These are phyloP conservation scores for Ascochyta lentis DNA, from an alignment of 2,329 filamentous ascomycete genomes.

Conservation along the genomic window DNA sequence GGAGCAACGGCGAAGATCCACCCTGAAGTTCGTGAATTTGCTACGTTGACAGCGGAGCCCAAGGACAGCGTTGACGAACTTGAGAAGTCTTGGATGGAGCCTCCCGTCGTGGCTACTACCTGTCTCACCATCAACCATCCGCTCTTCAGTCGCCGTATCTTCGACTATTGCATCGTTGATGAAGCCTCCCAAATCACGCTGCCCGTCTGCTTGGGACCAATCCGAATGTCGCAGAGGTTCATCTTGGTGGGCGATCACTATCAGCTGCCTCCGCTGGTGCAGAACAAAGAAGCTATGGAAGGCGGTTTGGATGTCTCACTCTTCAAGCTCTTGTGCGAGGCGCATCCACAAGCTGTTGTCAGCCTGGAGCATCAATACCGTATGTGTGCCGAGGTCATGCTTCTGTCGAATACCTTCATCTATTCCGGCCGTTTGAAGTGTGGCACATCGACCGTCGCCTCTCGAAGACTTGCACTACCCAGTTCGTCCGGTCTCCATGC, in stretches of 20 bases:
- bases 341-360: conserved; percentile 84
- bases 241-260: conserved; percentile 97
- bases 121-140: conserved; percentile 91
- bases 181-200: conserved; percentile 97
- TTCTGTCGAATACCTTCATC: conserved; percentile 88
- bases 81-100: conserved; percentile 80
- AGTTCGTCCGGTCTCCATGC: conserved; percentile 44
- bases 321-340: conserved; percentile 91
- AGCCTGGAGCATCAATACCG: conserved; percentile 96
- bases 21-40: conserved; percentile 85
- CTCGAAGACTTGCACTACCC: conserved; percentile 71
- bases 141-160: conserved; percentile 85
- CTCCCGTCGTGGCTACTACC: conserved; percentile 90
- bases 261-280: conserved; percentile 91
- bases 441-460: conserved; percentile 77
- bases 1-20: conserved; percentile 87
- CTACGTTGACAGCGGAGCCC: conserved; percentile 74
- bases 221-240: conserved; percentile 90
- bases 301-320: conserved; percentile 91
- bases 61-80: conserved; percentile 84
- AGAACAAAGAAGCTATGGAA: conserved; percentile 84
- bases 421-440: conserved; percentile 92
- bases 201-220: conserved; percentile 91
- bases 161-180: conserved; percentile 98
- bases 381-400: conserved; percentile 98